Conservation (phyloP, 2,329 filamentous ascomycete species). For the Ceratocystiopsis minuta region DNA sequence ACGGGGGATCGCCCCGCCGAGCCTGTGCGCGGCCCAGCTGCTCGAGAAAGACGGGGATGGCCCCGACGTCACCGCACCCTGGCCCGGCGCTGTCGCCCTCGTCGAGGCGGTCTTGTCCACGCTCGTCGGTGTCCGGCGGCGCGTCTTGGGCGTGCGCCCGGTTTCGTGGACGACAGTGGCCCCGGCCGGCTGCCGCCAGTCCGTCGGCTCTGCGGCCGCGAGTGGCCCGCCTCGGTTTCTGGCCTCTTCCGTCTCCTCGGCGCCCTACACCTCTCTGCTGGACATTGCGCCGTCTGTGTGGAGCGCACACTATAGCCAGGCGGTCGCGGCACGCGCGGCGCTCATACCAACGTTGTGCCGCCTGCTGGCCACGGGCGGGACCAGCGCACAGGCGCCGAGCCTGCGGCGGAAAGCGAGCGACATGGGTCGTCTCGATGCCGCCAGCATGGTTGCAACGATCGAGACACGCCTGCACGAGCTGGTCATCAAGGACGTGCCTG, state of each 20-base stretch:
- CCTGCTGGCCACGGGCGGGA: conserved; percentile 3
- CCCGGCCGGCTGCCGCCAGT: no score
- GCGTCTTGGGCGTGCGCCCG: no score
- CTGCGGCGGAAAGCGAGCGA: conserved; percentile 5
- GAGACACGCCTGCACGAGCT: no score
- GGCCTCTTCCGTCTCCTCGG: background rate
- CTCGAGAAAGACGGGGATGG: no score
- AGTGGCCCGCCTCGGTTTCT: no score
- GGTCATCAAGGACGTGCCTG: no score
- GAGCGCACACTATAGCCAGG: conserved; percentile 3
- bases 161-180: no score
- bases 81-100: no score
- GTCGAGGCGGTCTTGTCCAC: background rate
- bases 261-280: conserved; percentile 5
- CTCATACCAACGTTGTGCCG: conserved; percentile 5
- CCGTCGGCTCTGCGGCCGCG: no score
- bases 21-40: no score
- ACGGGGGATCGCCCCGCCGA: no score
- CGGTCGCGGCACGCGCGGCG: background rate
- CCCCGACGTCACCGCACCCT: background rate
- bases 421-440: background rate
- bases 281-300: conserved; percentile 10
- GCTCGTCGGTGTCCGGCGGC: background rate
- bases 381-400: conserved; percentile 5
- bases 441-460: no score